A percentile compares a stretch with the other conserved stretches of the same genome.
Evolutionary conservation across 2,329 filamentous ascomycete genomes (phyloP).

Genomic region (Phyllosticta capitalensis): DNA sequence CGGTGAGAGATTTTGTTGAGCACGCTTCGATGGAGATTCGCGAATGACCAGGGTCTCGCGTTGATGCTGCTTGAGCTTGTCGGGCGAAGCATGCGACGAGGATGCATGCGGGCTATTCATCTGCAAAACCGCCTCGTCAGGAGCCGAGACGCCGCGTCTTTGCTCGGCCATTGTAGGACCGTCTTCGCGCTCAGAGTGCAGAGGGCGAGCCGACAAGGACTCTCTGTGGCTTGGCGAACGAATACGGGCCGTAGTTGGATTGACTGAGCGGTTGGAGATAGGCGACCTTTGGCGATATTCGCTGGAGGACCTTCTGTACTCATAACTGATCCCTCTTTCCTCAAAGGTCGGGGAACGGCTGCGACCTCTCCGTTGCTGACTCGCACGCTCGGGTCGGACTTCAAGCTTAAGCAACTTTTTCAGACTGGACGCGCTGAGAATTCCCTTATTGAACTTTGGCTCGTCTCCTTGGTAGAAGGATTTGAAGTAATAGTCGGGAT

Average conservation of each 20-base stretch:
- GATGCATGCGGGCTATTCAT: background rate
- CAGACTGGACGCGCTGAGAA: constrained; percentile 14
- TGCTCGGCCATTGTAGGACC: background rate
- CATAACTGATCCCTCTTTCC: background rate
- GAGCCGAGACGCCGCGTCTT: background rate
- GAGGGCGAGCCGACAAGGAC: background rate
- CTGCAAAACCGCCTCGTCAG: too few species aligned
- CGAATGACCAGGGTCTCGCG: background rate
- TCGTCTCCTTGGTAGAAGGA: constrained; percentile 26
- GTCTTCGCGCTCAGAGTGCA: background rate
- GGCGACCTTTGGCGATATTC: background rate
- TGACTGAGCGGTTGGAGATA: background rate
- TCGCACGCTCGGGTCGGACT: background rate
- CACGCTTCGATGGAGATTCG: background rate
- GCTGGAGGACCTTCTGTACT: background rate
- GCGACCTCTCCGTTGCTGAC: background rate
- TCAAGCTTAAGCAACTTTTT: constrained; percentile 2
- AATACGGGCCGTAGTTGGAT: background rate
- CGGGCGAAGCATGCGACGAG: background rate
- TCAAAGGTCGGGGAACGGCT: background rate
- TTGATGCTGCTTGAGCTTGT: background rate
- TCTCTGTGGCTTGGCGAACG: background rate
- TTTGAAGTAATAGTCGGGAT: constrained; percentile 27
- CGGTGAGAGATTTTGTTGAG: background rate
- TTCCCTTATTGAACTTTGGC: constrained; percentile 18